These are phyloP conservation scores for Cladophialophora exuberans DNA, from an alignment of 2,329 filamentous ascomycete genomes.

Conservation along the genomic window DNA sequence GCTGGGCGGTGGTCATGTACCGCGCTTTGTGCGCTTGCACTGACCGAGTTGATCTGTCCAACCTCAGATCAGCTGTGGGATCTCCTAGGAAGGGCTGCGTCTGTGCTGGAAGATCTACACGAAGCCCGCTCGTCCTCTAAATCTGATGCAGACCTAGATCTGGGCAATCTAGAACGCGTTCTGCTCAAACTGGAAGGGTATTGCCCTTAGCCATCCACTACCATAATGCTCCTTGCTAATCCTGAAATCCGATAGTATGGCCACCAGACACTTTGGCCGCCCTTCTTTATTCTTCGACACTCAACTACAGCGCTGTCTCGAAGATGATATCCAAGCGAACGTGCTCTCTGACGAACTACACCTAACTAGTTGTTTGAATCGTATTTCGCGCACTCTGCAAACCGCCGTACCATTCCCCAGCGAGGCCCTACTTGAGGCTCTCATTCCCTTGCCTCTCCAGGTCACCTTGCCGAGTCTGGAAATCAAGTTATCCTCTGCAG, in stretches of 20 bases:
- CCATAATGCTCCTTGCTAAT: not conserved
- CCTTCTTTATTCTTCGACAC: constrained; percentile 7
- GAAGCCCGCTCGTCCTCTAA: not conserved
- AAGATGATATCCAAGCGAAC: not conserved
- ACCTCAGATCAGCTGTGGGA: constrained; percentile 18
- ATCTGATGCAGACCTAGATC: not conserved
- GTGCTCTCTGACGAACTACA: constrained; percentile 5
- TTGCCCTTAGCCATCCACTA: not conserved
- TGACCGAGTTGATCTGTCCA: constrained; percentile 17
- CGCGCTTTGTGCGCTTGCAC: constrained; percentile 18
- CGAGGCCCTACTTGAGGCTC: constrained; percentile 5
- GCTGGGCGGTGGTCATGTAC: constrained; percentile 15
- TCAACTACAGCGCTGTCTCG: not conserved
- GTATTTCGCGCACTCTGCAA: not conserved
- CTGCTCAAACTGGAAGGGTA: constrained; percentile 21
- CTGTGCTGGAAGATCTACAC: constrained; percentile 18
- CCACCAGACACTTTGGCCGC: constrained; percentile 8
- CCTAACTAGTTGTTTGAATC: not conserved
- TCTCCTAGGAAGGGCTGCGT: constrained; percentile 14
- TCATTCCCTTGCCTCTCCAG: constrained; percentile 12
- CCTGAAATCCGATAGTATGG: constrained; percentile 1
- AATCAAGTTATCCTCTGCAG: constrained; percentile 13
- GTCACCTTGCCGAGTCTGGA: not conserved
- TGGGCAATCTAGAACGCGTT: constrained; percentile 2
- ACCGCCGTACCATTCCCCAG: not conserved